Evolutionary conservation across 2,329 filamentous ascomycete genomes (phyloP).

Genomic region (Phaeosphaeriaceae sp.): DNA sequence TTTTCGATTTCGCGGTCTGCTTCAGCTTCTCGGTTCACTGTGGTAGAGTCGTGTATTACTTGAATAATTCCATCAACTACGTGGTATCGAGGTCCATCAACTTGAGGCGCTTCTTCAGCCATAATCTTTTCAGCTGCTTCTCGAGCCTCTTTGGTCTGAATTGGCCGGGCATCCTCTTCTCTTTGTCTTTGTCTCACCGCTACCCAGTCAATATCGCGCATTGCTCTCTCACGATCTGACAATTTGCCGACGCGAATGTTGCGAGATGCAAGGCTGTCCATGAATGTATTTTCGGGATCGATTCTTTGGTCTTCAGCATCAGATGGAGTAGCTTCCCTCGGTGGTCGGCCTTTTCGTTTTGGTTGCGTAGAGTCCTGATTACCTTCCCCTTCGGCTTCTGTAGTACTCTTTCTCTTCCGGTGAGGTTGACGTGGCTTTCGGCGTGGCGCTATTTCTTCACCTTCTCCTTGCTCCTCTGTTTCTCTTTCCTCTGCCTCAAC

Average conservation of each 20-base stretch:
- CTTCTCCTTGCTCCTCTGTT: conserved; percentile 14
- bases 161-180: conserved; percentile 39
- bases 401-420: conserved; percentile 20
- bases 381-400: conserved; percentile 17
- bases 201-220: conserved; percentile 69
- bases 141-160: conserved; percentile 28
- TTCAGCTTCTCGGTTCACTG: conserved; percentile 71
- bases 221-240: conserved; percentile 75
- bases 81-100: conserved; percentile 59
- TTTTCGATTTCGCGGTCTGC: conserved; percentile 61
- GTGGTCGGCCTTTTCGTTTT: conserved; percentile 34
- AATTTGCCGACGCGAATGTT: conserved; percentile 70
- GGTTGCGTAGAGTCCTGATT: conserved; percentile 18
- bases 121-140: conserved; percentile 31
- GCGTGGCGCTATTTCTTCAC: conserved; percentile 10
- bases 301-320: conserved; percentile 57
- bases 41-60: conserved; percentile 70
- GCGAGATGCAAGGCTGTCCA: conserved; percentile 75
- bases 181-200: conserved; percentile 53
- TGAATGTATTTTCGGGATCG: conserved; percentile 70
- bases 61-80: conserved; percentile 73
- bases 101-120: conserved; percentile 24
- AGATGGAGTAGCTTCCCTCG: conserved; percentile 39
- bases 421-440: conserved; percentile 27
- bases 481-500: conserved; percentile 17